These are phyloP conservation scores for Crithidia thermophila DNA, from an alignment of 208 protist species.

Conservation along the genomic window DNA sequence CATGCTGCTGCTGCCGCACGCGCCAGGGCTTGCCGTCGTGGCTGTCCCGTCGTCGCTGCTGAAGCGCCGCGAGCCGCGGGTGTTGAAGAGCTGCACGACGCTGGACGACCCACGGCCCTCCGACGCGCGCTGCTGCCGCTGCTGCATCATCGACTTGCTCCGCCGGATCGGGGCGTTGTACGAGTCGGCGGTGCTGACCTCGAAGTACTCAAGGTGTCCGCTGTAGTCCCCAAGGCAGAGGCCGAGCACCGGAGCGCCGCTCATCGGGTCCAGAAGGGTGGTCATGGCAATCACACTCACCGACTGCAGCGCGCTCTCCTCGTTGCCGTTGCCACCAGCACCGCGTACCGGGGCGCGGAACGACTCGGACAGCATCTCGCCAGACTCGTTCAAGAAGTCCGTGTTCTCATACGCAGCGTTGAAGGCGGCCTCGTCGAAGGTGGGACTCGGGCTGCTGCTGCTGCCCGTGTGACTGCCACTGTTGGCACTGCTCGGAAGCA, in stretches of 20 bases:
- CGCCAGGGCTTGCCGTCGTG: conserved; percentile 24
- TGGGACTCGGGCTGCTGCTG: conserved; percentile 41
- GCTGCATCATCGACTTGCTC: conserved; percentile 45
- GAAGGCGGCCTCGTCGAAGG: conserved; percentile 55
- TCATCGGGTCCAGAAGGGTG: conserved; percentile 74
- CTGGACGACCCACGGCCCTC: conserved; percentile 4
- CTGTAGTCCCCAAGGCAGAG: conserved; percentile 83
- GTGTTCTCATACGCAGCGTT: conserved; percentile 28
- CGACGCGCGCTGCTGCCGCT: conserved; percentile 9
- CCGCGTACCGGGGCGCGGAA: conserved; percentile 19
- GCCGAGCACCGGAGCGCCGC: conserved; percentile 62
- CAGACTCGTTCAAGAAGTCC: conserved; percentile 27
- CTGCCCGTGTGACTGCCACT: conserved; percentile 15
- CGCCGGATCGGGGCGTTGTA: conserved; percentile 46
- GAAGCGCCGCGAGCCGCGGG: conserved; percentile 14
- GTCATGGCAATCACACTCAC: conserved; percentile 74
- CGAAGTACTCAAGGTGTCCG: conserved; percentile 83
- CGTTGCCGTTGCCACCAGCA: conserved; percentile 21
- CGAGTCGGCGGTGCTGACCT: conserved; percentile 54
- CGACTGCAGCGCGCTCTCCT: conserved; percentile 45
- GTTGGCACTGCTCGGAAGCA: not conserved
- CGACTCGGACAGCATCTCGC: conserved; percentile 36
- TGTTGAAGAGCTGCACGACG: conserved; percentile 20
- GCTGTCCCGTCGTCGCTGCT: conserved; percentile 31
- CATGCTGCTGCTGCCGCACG: conserved; percentile 24